Conservation (phyloP, 2,329 filamentous ascomycete species). For the Verticillium klebahnii region DNA sequence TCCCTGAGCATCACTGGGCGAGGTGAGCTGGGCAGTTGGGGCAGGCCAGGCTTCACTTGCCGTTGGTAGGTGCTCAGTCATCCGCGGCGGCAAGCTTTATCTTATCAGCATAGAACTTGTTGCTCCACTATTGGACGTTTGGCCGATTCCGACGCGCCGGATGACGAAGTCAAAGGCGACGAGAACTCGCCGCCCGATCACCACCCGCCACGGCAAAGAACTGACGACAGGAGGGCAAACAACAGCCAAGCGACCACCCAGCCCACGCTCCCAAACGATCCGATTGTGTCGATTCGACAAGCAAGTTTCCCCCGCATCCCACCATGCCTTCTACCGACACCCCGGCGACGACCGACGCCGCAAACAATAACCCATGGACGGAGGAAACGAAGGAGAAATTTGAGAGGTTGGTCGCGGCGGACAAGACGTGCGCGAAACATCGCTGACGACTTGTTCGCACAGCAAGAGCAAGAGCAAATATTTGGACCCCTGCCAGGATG, state of each 20-base stretch:
- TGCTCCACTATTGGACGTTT: not conserved
- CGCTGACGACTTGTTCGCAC: not conserved
- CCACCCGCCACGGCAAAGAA: not conserved
- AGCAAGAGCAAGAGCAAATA: slow-evolving; percentile 89
- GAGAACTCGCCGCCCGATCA: not conserved
- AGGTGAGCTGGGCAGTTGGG: too few species aligned
- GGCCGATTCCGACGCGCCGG: not conserved
- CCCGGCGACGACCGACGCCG: not conserved
- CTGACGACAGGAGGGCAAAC: not conserved
- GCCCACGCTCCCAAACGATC: not conserved
- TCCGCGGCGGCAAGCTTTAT: not conserved
- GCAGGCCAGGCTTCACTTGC: too few species aligned
- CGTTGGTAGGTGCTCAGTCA: too few species aligned
- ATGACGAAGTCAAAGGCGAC: not conserved
- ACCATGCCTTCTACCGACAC: not conserved
- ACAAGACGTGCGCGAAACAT: not conserved
- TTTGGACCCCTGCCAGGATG: slow-evolving; percentile 93
- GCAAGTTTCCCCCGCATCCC: not conserved
- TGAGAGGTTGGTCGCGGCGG: slow-evolving; percentile 42
- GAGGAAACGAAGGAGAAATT: slow-evolving; percentile 60
- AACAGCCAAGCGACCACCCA: not conserved
- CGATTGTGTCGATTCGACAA: not conserved
- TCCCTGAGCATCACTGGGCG: too few species aligned
- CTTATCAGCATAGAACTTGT: not conserved
- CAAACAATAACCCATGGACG: slow-evolving; percentile 42